Conservation (phyloP, 768 basidiomycete genomes). For the Auricularia sp. region DNA sequence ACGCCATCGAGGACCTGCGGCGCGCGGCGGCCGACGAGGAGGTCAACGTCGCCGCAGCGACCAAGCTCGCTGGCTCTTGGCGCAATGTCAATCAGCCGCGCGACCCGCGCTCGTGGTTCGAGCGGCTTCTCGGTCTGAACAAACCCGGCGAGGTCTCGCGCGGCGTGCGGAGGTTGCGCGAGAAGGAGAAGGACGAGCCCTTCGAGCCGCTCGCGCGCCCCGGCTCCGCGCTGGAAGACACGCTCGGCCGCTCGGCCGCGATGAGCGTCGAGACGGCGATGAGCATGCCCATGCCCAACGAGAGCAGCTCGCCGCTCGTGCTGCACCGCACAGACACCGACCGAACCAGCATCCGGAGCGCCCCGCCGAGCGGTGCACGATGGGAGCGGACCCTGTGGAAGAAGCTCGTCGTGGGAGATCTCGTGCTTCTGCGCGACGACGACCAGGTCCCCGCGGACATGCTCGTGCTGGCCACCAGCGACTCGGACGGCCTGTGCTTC, state of each 20-base stretch:
- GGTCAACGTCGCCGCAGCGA: slow-evolving; percentile 90
- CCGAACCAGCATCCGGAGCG: background rate
- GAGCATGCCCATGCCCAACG: background rate
- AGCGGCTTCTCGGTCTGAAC: slow-evolving; percentile 62
- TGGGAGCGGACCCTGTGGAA: slow-evolving; percentile 99
- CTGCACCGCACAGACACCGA: background rate
- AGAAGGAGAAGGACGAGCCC: slow-evolving; percentile 48
- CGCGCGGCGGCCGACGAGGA: slow-evolving; percentile 79
- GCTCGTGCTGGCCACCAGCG: slow-evolving; percentile 83
- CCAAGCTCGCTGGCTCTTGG: slow-evolving; percentile 76
- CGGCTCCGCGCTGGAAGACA: background rate
- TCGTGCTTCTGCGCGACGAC: slow-evolving; percentile 83
- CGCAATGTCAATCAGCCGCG: slow-evolving; percentile 78
- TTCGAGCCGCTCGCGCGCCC: background rate
- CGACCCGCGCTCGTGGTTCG: slow-evolving; percentile 66
- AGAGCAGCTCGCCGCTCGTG: background rate
- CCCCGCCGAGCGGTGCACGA: slow-evolving; percentile 27
- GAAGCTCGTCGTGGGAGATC: slow-evolving; percentile 93
- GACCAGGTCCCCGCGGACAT: slow-evolving; percentile 97
- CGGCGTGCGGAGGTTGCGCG: slow-evolving; percentile 77
- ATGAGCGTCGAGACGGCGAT: background rate
- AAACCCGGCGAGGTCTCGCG: slow-evolving; percentile 66
- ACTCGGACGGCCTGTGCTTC: slow-evolving; percentile 85
- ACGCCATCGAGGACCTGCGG: slow-evolving; percentile 93
- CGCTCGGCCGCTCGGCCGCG: background rate